phyloP scores from a whole-genome alignment of 352 stramenopile genomes.

The Globisporangium heterothallicum region DNA sequence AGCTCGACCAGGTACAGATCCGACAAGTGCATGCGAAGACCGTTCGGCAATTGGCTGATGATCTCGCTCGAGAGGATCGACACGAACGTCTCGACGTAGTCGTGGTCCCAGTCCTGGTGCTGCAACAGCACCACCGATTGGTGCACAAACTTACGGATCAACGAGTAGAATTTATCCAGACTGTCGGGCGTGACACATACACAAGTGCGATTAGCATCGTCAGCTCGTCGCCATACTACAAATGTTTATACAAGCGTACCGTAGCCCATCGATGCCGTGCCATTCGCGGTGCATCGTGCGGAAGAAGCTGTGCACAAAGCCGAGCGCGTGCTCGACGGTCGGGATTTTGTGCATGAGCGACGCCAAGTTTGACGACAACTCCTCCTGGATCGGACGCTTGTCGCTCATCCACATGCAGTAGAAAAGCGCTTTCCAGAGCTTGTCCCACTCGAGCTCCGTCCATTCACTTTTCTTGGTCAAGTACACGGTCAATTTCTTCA shows the following conservation, averaged over 20 bases:
- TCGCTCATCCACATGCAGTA: constrained; percentile 91
- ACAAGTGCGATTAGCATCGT: background rate
- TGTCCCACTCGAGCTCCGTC: constrained; percentile 77
- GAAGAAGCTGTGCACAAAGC: constrained; percentile 79
- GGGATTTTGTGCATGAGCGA: constrained; percentile 58
- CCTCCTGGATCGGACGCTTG: constrained; percentile 76
- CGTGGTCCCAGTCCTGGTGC: constrained; percentile 47
- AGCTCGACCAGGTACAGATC: constrained; percentile 74
- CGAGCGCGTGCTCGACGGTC: constrained; percentile 31
- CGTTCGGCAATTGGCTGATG: constrained; percentile 76
- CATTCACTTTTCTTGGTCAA: constrained; percentile 60
- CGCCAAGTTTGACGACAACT: constrained; percentile 66
- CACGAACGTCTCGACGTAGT: constrained; percentile 44
- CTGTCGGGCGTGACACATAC: background rate
- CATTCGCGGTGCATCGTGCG: constrained; percentile 83
- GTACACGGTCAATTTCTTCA: constrained; percentile 80
- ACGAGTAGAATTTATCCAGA: constrained; percentile 83
- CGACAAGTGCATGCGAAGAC: constrained; percentile 69
- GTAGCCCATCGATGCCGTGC: constrained; percentile 79
- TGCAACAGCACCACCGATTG: constrained; percentile 57
- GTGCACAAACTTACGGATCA: constrained; percentile 78
- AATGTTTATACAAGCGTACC: constrained; percentile 11
- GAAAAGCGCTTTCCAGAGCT: constrained; percentile 87
- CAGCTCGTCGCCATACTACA: background rate
- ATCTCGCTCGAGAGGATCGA: constrained; percentile 64